Conservation (phyloP, 2,329 filamentous ascomycete species). For the Trichophyton schoenleinii region DNA sequence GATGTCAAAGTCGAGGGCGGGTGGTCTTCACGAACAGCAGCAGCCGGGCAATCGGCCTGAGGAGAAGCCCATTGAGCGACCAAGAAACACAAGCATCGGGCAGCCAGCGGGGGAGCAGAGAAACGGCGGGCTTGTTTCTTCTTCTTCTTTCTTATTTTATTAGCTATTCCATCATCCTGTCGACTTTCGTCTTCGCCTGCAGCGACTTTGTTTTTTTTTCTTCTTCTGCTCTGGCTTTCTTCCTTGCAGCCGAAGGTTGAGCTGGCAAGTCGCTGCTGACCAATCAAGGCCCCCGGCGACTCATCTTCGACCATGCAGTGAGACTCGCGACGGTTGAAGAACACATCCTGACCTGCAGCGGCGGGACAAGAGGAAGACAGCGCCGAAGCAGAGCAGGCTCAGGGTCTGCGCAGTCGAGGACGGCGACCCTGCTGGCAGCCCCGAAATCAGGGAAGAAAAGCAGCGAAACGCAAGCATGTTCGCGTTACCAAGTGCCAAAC, state of each 20-base stretch:
- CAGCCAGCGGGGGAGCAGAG: neutral
- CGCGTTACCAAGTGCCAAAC: slow-evolving; percentile 10
- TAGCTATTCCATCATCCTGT: neutral
- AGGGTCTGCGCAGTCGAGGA: no score
- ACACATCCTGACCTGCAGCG: no score
- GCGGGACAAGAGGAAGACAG: neutral
- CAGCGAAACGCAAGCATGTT: slow-evolving; percentile 5
- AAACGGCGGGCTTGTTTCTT: neutral
- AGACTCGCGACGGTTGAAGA: no score
- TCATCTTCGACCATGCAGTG: no score
- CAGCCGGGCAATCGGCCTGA: slow-evolving; percentile 10
- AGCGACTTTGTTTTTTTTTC: neutral
- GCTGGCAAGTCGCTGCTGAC: slow-evolving; percentile 1
- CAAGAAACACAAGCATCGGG: slow-evolving; percentile 1
- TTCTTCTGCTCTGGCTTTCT: neutral
- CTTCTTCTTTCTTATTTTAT: neutral
- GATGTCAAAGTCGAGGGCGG: neutral
- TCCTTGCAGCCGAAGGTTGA: neutral
- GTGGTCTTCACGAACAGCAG: neutral
- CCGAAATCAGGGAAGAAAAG: neutral
- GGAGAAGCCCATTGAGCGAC: slow-evolving; percentile 10
- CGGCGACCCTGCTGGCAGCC: no score
- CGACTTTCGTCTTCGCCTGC: neutral
- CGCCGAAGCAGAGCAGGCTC: neutral
- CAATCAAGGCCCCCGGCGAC: neutral